Conservation (phyloP, 163 green algal genomes). For the Trebouxia gelatinosa region DNA sequence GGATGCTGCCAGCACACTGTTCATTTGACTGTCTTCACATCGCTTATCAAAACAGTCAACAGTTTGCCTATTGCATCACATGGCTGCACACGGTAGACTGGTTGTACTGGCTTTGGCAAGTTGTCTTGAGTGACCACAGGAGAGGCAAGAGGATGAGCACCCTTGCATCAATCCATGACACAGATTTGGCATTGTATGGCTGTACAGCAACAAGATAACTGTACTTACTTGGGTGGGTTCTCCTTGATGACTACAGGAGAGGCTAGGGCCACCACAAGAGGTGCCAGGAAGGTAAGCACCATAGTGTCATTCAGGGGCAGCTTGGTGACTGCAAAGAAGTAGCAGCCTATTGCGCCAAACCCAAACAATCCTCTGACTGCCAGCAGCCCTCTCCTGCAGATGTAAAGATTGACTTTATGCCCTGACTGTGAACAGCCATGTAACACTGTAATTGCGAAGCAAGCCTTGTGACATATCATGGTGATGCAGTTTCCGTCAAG, state of each 20-base stretch:
- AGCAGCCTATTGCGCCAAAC: constrained; percentile 43
- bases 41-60: too few relatives aligned
- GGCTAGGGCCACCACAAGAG: constrained; percentile 43
- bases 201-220: too few relatives aligned
- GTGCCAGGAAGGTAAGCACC: constrained; percentile 54
- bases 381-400: constrained; percentile 45
- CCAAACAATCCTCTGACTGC: constrained; percentile 51
- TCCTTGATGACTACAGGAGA: constrained; percentile 42
- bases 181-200: not conserved
- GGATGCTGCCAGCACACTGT: too few relatives aligned
- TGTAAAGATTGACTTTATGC: not conserved
- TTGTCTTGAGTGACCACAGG: too few relatives aligned
- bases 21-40: too few relatives aligned
- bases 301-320: constrained; percentile 53
- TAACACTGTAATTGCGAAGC: not conserved
- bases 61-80: too few relatives aligned
- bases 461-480: too few relatives aligned
- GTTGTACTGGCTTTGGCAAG: too few relatives aligned
- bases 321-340: constrained; percentile 45
- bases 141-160: too few relatives aligned
- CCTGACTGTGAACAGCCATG: not conserved
- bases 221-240: constrained; percentile 20
- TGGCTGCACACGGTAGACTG: too few relatives aligned
- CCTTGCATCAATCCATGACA: not conserved
- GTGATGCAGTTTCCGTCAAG: too few relatives aligned